Base-by-base conservation (phyloP, 805 yeast species). In the Teunomyces barrocoloradensis region DNA sequence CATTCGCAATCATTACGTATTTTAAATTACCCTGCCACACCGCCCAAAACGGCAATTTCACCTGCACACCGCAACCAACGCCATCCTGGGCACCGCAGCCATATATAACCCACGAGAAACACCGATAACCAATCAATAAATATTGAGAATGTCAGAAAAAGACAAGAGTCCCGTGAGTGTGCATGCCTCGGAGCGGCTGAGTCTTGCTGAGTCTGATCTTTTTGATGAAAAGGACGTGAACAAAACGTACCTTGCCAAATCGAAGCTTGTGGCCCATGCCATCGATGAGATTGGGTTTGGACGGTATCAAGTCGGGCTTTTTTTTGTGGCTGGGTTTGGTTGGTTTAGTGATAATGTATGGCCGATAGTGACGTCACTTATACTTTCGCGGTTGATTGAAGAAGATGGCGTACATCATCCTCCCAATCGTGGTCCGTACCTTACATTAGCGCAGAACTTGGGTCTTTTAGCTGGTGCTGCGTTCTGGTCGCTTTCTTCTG, bases 321-420 rank as follows among this genome's bases (percentile, higher is more conserved):
- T 60, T 23, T 49, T 60, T 23, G 65, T 60, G 30, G 63, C 63
- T 5, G 63, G 65, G 0, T 61, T 61, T 35, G 64, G 64, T 9
- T 65, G 75, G 75, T 40, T 62, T 48, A 53, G 73, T 9, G 74
- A 70, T 49, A 70, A 70, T 49, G 69, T 69, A 2, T 71, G 73
- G 67, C 75, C 75, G 6, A 58, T 67, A 11, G 73, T 66, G 5
- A 64, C 69, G 1, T 53, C 66, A 13, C 60, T 68, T 42, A 63
- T 71, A 12, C 48, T 68, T 40, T 60, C 65, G 25, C 49, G 68
- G 10, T 50, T 71, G 34, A 56, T 45, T 27, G 74, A 70, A 46
- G 56, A 52, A 1, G 61, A 69, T 50, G 71, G 70, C n/a, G 75
- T 66, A 10, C 73, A 66, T 47, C 55, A 59, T 5, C 74, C 74